Percentiles rank a stretch among this genome's conserved stretches.
Evolutionary conservation across 1,284 basidiomycete species (phyloP).

Genomic region (Chiua sp.): DNA sequence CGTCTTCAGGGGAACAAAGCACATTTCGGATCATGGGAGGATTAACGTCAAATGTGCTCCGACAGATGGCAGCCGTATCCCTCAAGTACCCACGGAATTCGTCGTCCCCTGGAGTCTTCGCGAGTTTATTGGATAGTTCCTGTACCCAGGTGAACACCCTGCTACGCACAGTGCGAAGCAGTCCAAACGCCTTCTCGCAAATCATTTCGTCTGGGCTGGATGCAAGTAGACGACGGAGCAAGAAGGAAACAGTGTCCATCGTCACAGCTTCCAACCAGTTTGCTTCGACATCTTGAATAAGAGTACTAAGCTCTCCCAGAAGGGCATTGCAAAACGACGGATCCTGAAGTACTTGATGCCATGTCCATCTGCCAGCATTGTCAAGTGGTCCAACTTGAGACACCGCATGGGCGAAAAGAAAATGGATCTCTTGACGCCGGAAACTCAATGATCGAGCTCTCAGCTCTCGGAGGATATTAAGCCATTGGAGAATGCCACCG

Average conservation of each 20-base stretch:
- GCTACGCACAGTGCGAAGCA: slow-evolving; percentile 39
- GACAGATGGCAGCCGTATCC: slow-evolving; percentile 45
- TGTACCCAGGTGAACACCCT: slow-evolving; percentile 43
- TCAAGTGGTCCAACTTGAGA: slow-evolving; percentile 44
- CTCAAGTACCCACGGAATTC: slow-evolving; percentile 35
- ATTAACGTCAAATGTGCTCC: slow-evolving; percentile 46
- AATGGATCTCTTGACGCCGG: slow-evolving; percentile 42
- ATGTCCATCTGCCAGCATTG: slow-evolving; percentile 18
- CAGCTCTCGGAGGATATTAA: slow-evolving; percentile 51
- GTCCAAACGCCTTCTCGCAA: slow-evolving; percentile 2
- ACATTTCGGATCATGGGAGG: slow-evolving; percentile 15
- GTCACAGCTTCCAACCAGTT: slow-evolving; percentile 51
- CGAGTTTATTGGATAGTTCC: slow-evolving; percentile 33
- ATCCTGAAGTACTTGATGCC: slow-evolving; percentile 39
- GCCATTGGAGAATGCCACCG: slow-evolving; percentile 51
- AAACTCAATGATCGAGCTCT: slow-evolving; percentile 43
- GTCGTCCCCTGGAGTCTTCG: slow-evolving; percentile 22
- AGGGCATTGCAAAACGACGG: slow-evolving; percentile 38
- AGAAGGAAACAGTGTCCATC: slow-evolving; percentile 38
- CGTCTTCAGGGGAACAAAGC: slow-evolving; percentile 31
- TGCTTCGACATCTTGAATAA: slow-evolving; percentile 34
- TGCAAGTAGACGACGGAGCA: slow-evolving; percentile 42
- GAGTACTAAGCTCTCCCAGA: slow-evolving; percentile 35
- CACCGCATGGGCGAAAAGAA: slow-evolving; percentile 45
- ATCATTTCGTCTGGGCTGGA: slow-evolving; percentile 17